phyloP scores from a whole-genome alignment of 208 protist species.

The Wallacemonas collosoma region DNA sequence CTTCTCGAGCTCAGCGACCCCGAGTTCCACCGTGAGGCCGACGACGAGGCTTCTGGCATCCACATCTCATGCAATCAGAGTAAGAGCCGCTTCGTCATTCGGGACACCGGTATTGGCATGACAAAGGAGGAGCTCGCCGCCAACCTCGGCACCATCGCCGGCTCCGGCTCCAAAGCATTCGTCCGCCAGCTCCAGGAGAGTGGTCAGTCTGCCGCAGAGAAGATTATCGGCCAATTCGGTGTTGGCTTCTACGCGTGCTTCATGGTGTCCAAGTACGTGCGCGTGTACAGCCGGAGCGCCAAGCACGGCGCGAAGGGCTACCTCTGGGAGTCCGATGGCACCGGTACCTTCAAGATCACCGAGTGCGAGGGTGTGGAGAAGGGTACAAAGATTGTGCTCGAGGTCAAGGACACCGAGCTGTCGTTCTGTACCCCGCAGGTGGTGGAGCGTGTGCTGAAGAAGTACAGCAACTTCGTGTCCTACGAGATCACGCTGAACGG shows the following conservation, averaged over 20 bases:
- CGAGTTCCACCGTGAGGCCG: slow-evolving; percentile 73
- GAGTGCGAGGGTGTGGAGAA: slow-evolving; percentile 95
- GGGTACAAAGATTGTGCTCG: slow-evolving; percentile 97
- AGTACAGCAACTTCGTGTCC: slow-evolving; percentile 98
- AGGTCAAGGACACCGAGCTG: slow-evolving; percentile 94
- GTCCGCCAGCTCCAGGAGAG: slow-evolving; percentile 83
- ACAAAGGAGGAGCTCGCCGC: slow-evolving; percentile 94
- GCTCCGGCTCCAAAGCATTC: slow-evolving; percentile 91
- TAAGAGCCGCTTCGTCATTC: slow-evolving; percentile 91
- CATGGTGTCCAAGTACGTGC: slow-evolving; percentile 96
- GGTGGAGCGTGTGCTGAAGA: slow-evolving; percentile 95
- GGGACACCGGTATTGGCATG: slow-evolving; percentile 98
- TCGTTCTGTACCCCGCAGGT: slow-evolving; percentile 94
- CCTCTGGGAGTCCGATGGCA: slow-evolving; percentile 94
- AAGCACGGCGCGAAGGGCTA: slow-evolving; percentile 92
- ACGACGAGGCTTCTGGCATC: slow-evolving; percentile 84
- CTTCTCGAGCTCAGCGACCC: slow-evolving; percentile 86
- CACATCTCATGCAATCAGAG: slow-evolving; percentile 91
- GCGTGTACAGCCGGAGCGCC: slow-evolving; percentile 91
- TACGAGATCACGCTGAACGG: slow-evolving; percentile 97
- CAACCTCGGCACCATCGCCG: slow-evolving; percentile 96
- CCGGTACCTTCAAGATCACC: slow-evolving; percentile 92
- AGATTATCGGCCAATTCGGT: slow-evolving; percentile 97
- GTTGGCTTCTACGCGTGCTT: slow-evolving; percentile 98
- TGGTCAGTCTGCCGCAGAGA: slow-evolving; percentile 74